Evolutionary conservation across 2,329 filamentous ascomycete genomes (phyloP), one percentile per base, ranked within the genome.

Genomic region (Bipolaris gigantea): DNA sequence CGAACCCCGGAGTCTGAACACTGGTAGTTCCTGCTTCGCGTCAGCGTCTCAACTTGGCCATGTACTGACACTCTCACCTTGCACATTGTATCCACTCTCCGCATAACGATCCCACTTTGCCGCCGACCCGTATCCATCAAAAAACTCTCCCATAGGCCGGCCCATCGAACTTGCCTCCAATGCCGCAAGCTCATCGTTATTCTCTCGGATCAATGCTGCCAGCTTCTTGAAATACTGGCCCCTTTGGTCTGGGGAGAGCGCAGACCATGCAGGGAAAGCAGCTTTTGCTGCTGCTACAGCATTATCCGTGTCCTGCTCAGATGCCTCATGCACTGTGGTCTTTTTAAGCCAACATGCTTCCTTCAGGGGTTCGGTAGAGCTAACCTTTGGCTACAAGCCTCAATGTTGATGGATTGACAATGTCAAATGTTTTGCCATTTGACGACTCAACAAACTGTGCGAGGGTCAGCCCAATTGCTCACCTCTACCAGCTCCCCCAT

Each of bases 141-240:
- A 87, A 49, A 89, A 89, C 71, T 90, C 87, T 44, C 86, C 86
- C 69, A 92, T 85, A 0, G 89, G 92, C 81, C 92, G 92, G 71
- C 90, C 90, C 80, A 93, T 90, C 75, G 92, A 89, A 42, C 91
- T 81, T 15, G 89, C 92, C 75, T 93, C 93, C 74, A 88, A 89
- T 9, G 89, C 88, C 9, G 89, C 89, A 60, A 94, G 77, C 18
- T 90, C 83, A 72, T 92, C 89, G 85, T 88, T 91, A 77, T 90
- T 87, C 76, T 92, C 87, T 45, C 88, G 81, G 69, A 94, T 89
- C 65, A 93, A 78, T 32, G 80, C 81, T 16, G 91, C 89, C 64
- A 92, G 90, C 77, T 87, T 89, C 55, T 66, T 71, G 48, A 72
- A 65, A 55, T 69, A 68, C 19, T 60, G 45, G n/a, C 54, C 68